A percentile compares a stretch with the other conserved stretches of the same genome.
phyloP scores from a whole-genome alignment of 2,329 filamentous ascomycete genomes.

The Fusarium bactridioides region DNA sequence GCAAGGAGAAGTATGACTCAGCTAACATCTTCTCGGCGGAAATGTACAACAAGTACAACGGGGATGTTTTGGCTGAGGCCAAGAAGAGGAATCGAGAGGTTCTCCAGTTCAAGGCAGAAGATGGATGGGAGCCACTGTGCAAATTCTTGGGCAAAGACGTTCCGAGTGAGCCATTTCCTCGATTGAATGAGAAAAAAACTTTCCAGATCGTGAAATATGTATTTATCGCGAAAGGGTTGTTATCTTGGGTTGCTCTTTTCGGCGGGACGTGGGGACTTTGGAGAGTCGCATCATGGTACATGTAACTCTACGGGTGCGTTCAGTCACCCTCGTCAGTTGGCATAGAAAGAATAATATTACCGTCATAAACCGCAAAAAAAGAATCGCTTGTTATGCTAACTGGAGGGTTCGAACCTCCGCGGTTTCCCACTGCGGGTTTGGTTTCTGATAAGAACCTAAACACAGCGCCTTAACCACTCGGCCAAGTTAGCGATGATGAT shows the following conservation, averaged over 20 bases:
- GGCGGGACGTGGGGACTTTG: conserved; percentile 17
- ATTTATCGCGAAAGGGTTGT: conserved; percentile 19
- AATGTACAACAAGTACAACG: conserved; percentile 26
- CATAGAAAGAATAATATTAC: fast-evolving
- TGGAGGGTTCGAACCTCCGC: conserved; percentile 39
- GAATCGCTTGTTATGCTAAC: conserved; percentile 26
- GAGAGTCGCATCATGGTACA: conserved; percentile 1
- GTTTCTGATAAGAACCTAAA: conserved; percentile 36
- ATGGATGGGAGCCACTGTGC: conserved; percentile 56
- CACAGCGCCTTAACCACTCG: conserved; percentile 39
- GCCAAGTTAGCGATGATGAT: conserved; percentile 36
- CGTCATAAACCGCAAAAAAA: background rate
- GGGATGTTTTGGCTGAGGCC: conserved; percentile 41
- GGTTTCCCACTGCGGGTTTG: conserved; percentile 39
- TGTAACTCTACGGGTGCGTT: background rate
- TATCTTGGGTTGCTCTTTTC: conserved; percentile 23
- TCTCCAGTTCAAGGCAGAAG: conserved; percentile 41
- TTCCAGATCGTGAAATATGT: conserved; percentile 24
- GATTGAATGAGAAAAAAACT: conserved; percentile 29
- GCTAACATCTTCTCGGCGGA: background rate
- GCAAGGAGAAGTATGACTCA: background rate
- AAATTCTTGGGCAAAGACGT: conserved; percentile 42
- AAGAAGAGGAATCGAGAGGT: conserved; percentile 41
- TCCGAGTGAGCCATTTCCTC: conserved; percentile 21
- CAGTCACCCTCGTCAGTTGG: no score